Evolutionary conservation across 495 filamentous ascomycete species (phyloP).

Genomic region (Annulohypoxylon stygium): DNA sequence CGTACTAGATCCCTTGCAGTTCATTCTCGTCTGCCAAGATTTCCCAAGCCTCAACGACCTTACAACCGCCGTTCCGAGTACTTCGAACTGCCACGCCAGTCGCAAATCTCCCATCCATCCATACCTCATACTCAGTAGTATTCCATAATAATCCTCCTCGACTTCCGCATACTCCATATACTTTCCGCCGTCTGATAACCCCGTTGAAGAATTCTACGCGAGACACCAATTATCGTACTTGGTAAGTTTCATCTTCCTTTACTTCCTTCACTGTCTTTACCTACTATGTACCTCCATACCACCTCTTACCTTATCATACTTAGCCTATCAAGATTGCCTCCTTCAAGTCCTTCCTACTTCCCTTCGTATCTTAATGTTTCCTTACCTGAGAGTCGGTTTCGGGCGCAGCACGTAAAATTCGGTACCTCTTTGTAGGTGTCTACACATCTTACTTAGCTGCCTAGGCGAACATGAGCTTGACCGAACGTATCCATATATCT

Average conservation of each 20-base stretch:
- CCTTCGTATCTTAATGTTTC: neutral
- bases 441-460: constrained; percentile 7
- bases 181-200: constrained; percentile 21
- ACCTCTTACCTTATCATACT: constrained; percentile 5
- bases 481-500: neutral
- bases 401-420: constrained; percentile 13
- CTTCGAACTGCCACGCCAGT: constrained; percentile 6
- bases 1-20: neutral
- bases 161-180: constrained; percentile 20
- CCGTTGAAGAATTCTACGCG: constrained; percentile 42
- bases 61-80: constrained; percentile 3
- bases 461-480: constrained; percentile 10
- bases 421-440: neutral
- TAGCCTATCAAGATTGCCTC: constrained; percentile 5
- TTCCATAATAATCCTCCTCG: constrained; percentile 15
- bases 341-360: constrained; percentile 1
- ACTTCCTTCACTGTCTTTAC: neutral
- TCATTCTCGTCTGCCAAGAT: constrained; percentile 10
- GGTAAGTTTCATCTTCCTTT: constrained; percentile 25
- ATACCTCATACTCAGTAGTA: neutral
- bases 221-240: constrained; percentile 24
- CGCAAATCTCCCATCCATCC: neutral
- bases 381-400: constrained; percentile 7
- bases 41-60: constrained; percentile 3
- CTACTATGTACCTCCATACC: constrained; percentile 1